Evolutionary conservation across 257 asterid genomes (phyloP), one percentile per base, ranked within the genome.

Genomic region (Lycium barbarum): DNA sequence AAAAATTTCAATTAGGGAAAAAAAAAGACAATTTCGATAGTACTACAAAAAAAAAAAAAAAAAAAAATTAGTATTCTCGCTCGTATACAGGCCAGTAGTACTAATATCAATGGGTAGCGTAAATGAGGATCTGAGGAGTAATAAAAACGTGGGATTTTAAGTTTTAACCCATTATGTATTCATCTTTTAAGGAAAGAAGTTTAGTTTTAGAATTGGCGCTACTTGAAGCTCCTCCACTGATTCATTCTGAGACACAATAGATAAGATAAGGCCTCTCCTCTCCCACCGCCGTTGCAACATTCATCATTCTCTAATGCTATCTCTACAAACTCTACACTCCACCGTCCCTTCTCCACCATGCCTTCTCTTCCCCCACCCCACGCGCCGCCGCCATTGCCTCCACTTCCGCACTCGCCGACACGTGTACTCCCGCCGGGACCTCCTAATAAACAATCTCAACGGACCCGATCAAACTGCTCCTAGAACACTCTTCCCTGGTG

Each of bases 401-500:
- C 88, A 70, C 88, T 43, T 49, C 88, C 45, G 67, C 12, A 59
- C 51, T 53, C 86, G 71, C 67, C 72, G 38, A 76, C 3, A 79
- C 84, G 84, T 40, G 65, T 83, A 36, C 89, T 85, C 84, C 83
- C 73, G 63, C 79, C 7, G 15, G 3, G 7, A 85, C 51, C n/a
- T 82, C 35, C 72, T 87, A n/a, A 82, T 89, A 9, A 91, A 87
- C 83, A 91, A 91, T 7, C 67, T 88, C 13, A 83, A 89, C 83
- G 92, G 86, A n/a, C 89, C 87, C 13, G 85, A 81, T 14, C 88
- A 66, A 82, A 89, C 83, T 26, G 33, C 33, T 88, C 93, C 88
- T 5, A 95, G 97, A 62, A 96, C 97, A 3, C 84, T 93, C 83
- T 93, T 95, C 66, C 98, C 97, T 22, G 98, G 99, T 79, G 99